Evolutionary conservation across 257 asterid genomes (phyloP), one percentile per base, ranked within the genome.

Genomic region (Oldenlandia corymbosa): DNA sequence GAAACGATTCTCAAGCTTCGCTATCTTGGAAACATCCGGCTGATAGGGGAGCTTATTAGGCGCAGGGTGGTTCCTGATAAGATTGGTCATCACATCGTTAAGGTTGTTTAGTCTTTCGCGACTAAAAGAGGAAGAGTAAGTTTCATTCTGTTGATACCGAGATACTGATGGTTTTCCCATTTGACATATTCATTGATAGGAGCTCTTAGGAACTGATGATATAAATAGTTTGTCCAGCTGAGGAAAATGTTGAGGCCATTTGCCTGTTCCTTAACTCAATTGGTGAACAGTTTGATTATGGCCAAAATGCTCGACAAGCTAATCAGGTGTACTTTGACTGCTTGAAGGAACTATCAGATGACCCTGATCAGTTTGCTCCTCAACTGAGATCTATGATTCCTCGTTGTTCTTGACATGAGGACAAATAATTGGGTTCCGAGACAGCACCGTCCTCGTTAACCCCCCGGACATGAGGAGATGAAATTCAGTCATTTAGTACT

Each of bases 71-170:
- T 93, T 69, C 88, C 95, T 0, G 99, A 90, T 76, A 90, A 47
- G 86, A 84, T 93, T 78, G 99, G 88, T 78, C 97, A 90, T 71
- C 99, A 90, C 79, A 93, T 93, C 57, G 97, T 90, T 75, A 88
- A 81, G 97, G 99, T 93, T 76, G 65, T 48, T n/a, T 27, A 72
- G 58, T 60, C 36, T 16, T 30, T 59, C 17, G 18, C 1, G n/a
- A n/a, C n/a, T n/a, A n/a, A n/a, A n/a, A n/a, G n/a, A n/a, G 0
- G 42, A 28, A 36, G 21, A 16, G 14, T 51, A 34, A 27, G 30
- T 0, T 0, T 46, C n/a, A n/a, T n/a, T n/a, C n/a, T 21, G 48
- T 6, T 17, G 11, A 21, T 52, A 9, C 31, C 26, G 59, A n/a
- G 11, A 20, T 2, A 2, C 37, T 41, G 63, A 46, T 39, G 39